phyloP scores from a whole-genome alignment of 495 filamentous ascomycete genomes.

The Glutinoglossum americanum region DNA sequence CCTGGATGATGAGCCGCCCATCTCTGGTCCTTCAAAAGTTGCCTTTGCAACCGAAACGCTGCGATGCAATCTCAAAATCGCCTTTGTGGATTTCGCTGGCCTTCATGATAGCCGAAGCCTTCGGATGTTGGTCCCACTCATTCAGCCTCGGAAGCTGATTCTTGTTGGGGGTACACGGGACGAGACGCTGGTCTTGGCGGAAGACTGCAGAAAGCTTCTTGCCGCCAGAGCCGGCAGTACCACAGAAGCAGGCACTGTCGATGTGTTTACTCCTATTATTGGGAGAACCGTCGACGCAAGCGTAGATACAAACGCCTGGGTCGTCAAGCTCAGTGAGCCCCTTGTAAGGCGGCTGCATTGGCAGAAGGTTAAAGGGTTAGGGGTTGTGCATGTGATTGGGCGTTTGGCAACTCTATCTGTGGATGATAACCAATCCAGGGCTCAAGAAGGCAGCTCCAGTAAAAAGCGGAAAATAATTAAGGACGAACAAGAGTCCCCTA shows the following conservation, averaged over 20 bases:
- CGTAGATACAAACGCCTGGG: conserved; percentile 95
- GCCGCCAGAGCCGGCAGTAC: conserved; percentile 24
- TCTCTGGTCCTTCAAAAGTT: conserved; percentile 55
- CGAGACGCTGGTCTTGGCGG: conserved; percentile 56
- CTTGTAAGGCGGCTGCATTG: conserved; percentile 72
- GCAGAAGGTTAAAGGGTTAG: conserved; percentile 79
- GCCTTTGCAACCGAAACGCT: conserved; percentile 36
- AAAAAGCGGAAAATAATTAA: conserved; percentile 49
- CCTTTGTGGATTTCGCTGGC: conserved; percentile 79
- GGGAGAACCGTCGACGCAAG: conserved; percentile 64
- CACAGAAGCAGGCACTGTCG: conserved; percentile 22
- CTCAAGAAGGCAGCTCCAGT: conserved; percentile 17
- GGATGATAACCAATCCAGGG: conserved; percentile 21
- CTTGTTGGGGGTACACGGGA: conserved; percentile 56
- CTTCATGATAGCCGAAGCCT: conserved; percentile 82
- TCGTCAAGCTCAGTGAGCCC: conserved; percentile 64
- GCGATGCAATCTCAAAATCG: conserved; percentile 46
- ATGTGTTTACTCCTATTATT: conserved; percentile 59
- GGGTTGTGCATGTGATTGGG: conserved; percentile 72
- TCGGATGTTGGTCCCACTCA: conserved; percentile 84
- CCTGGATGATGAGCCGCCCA: conserved; percentile 24
- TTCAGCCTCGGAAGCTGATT: conserved; percentile 83
- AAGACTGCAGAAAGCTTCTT: conserved; percentile 60
- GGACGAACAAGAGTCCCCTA: conserved; percentile 15
- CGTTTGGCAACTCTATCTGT: conserved; percentile 20